Evolutionary conservation across 805 yeast genomes (phyloP).

Genomic region (Isabelozyma heimii): DNA sequence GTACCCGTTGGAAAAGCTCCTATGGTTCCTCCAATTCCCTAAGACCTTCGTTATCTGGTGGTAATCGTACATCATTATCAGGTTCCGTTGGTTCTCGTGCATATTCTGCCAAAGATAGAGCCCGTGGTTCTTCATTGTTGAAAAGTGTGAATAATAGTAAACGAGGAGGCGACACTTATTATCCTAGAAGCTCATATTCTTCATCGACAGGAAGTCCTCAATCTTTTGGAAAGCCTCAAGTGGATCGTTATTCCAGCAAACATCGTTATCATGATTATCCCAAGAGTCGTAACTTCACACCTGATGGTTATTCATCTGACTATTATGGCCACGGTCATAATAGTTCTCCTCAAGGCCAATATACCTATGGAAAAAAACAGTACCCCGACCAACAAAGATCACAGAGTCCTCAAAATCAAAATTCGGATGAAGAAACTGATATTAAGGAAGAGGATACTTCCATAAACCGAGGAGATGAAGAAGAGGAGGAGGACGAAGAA

Average conservation of each 20-base stretch:
- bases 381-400: background rate
- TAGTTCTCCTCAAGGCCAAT: slow-evolving; percentile 3
- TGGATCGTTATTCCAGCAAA: slow-evolving; percentile 10
- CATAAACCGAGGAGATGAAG: slow-evolving; percentile 18
- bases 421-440: slow-evolving; percentile 2
- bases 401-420: background rate
- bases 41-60: slow-evolving; percentile 3
- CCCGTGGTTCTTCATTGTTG: slow-evolving; percentile 13
- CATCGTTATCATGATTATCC: slow-evolving; percentile 4
- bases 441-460: background rate
- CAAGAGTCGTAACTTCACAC: slow-evolving; percentile 5
- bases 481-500: slow-evolving; percentile 41
- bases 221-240: slow-evolving; percentile 1
- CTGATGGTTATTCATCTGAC: slow-evolving; percentile 1
- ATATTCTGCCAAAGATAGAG: slow-evolving; percentile 18
- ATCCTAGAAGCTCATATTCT: slow-evolving; percentile 17
- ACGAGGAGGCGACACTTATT: slow-evolving; percentile 25
- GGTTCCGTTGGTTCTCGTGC: slow-evolving; percentile 18
- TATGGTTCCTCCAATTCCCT: slow-evolving; percentile 6
- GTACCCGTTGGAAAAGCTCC: background rate
- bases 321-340: slow-evolving; percentile 2
- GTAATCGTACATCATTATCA: slow-evolving; percentile 19
- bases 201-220: background rate
- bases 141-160: slow-evolving; percentile 16
- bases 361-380: background rate